Evolutionary conservation across 2,329 filamentous ascomycete species (phyloP), one percentile per base, ranked within the genome.

Genomic region (Xylariaceae sp.): DNA sequence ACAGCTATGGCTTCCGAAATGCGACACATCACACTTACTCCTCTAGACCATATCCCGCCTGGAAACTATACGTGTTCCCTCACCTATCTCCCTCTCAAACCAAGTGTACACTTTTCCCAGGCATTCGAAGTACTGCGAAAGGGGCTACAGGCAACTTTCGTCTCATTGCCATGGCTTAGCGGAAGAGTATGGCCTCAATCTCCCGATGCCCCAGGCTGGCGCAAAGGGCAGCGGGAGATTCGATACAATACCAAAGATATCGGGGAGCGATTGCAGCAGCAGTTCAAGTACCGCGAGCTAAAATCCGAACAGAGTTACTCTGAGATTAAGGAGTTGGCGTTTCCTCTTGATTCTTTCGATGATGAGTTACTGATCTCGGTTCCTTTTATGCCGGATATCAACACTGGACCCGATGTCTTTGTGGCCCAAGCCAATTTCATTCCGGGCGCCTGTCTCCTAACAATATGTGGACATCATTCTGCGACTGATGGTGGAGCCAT

Each of bases 401-500:
- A 36, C 18, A 29, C 37, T 15, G 40, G 40, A 11, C 23, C 48
- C 10, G 40, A 44, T 15, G 21, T 37, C n/a, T 43, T 44, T n/a
- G 29, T 35, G 16, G 48, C 30, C 6, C 48, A 51, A 13, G 48
- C 40, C 30, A 51, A 51, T 13, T 51, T 51, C 40, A 16, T 51
- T 7, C 30, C 30, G 4, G 48, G 48, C 3, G 48, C 16, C 4
- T 44, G 39, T n/a, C 5, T 51, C 3, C 16, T 51, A 3, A 18
- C 16, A 8, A 29, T 13, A 2, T 27, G 30, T 10, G 30, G 29
- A 4, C 20, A 18, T 30, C 48, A 51, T 18, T n/a, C 32, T 4
- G 46, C 11, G 11, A 21, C 15, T 7, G 46, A 50, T 18, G 36
- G 46, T n/a, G 29, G n/a, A 21, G 40, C 20, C 7, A 15, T 15